Base-by-base conservation (phyloP, 257 asterid species). In the Haberlea rhodopensis region DNA sequence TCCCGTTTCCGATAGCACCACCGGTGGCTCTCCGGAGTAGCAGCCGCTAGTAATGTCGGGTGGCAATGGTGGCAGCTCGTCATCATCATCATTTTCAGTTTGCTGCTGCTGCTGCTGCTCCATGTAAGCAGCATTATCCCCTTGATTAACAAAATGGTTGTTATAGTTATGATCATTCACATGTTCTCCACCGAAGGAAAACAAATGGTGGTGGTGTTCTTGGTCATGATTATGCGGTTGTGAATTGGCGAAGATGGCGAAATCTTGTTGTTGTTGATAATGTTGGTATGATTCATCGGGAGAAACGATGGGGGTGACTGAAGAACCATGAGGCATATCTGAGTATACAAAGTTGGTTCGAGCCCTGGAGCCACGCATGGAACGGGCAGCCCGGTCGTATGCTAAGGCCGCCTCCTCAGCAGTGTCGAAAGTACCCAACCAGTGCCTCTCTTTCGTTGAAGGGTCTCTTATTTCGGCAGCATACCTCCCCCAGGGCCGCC, bases 381-480 rank as follows among this genome's bases (percentile, higher is more conserved):
- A 87, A 2, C 95, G 80, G 0, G 97, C 94, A 0, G 97, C 87
- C 66, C 95, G 73, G 77, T 90, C 95, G 71, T 89, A 89, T 6
- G 95, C 95, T 75, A 89, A 54, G 0, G 97, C 97, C 0, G 97
- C 97, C 69, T 89, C 97, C 75, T 89, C 96, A 0, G 96, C 95
- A 0, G 96, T 89, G 80, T 89, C 95, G 66, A 89, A 89, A 0
- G 96, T 89, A 31, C 96, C 96, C 16, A 89, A 71, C 96, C 96
- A 89, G 53, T 89, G 96, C 63, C 96, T 52, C 68, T 87, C 95
- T 70, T 89, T 89, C 7, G 97, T 89, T 2, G 82, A 70, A 0
- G 97, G 97, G 78, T 89, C 94, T 53, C 97, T 72, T 72, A 89
- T 89, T 70, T 89, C 95, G 0, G 97, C 91, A 0, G 97, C 97